These are phyloP conservation scores for Theileria sp. DNA, from an alignment of 169 alveolate species.

Conservation along the genomic window DNA sequence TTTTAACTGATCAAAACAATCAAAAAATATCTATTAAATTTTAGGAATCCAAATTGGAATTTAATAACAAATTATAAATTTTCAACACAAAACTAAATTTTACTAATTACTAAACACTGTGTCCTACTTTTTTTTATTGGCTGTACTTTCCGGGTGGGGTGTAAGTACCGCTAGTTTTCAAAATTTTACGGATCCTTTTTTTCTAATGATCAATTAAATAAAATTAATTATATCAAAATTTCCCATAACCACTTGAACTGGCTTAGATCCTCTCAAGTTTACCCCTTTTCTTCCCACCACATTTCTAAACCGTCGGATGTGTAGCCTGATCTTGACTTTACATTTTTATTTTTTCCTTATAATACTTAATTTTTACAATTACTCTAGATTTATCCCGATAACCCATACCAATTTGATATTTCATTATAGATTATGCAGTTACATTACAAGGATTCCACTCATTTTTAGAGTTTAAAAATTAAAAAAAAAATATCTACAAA, in stretches of 20 bases:
- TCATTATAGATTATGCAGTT: too few species aligned
- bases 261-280: not conserved
- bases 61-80: not conserved
- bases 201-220: not conserved
- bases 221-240: too few species aligned
- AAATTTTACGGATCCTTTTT: not conserved
- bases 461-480: not conserved
- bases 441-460: not conserved
- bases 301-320: not conserved
- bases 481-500: too few species aligned
- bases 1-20: not conserved
- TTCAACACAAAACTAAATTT: not conserved
- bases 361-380: not conserved
- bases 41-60: constrained; percentile 5
- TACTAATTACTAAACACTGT: not conserved
- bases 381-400: not conserved
- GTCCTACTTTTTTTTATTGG: not conserved
- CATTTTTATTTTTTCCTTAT: too few species aligned
- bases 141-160: constrained; percentile 4
- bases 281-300: not conserved
- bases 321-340: not conserved
- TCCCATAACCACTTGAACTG: not conserved
- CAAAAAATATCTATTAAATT: not conserved
- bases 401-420: not conserved
- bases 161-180: not conserved